Evolutionary conservation across 805 yeast species (phyloP), one percentile per base, ranked within the genome.

Genomic region (Starmerella khaoyaiensis): DNA sequence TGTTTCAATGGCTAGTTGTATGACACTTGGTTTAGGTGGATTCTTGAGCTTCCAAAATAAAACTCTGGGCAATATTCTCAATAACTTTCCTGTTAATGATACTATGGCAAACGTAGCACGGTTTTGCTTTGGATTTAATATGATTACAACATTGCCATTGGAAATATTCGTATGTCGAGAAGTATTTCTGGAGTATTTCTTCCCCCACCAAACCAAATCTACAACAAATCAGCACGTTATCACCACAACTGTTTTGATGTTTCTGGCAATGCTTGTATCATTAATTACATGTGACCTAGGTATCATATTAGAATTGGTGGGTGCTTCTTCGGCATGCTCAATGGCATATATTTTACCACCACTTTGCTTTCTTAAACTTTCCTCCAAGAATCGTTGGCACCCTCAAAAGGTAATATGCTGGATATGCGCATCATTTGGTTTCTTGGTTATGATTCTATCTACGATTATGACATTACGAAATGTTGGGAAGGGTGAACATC

Each of bases 271-370:
- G 86, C 51, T 71, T 0, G 75, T 83, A 2, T 68, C 96, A 0
- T 61, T 87, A 22, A 59, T 74, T 40, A 82, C 95, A 0, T 86
- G 95, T 53, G 82, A 84, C 47, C 64, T 86, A 39, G 97, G 97
- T 1, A 79, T 90, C 10, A 76, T 87, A 21, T 64, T 86, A 28
- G 96, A 87, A 53, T 65, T 86, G 3, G 84, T 83, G 22, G 97
- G 97, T 2, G 86, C 95, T 0, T 79, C 94, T 0, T 79, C 94
- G 0, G 96, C 96, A 0, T 82, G 93, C 15, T 63, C 80, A 26
- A 76, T 87, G 78, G 96, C 97, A 0, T 86, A 81, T 54, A 82
- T 86, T 17, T 61, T 86, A 14, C 97, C 97, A 0, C 94, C 95
- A 3, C 55, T 77, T 55, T 86, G 95, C 50, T 79, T 69, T 50